Evolutionary conservation across 495 filamentous ascomycete genomes (phyloP).

Genomic region (Copromyces sp.): DNA sequence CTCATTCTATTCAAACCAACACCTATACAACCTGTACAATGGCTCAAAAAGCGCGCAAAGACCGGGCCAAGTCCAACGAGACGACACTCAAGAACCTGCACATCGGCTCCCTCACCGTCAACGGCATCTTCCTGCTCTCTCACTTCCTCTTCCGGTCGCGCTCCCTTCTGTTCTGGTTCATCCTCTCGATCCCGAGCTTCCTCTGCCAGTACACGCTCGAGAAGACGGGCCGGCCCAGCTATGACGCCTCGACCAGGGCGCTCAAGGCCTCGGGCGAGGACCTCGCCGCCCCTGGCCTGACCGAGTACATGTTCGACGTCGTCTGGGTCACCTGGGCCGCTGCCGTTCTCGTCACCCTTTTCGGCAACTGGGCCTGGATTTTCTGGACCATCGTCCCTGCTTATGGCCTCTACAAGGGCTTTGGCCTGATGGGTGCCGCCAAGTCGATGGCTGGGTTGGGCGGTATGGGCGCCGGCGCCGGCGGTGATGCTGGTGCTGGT

Average conservation of each 20-base stretch:
- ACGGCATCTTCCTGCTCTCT: slow-evolving; percentile 61
- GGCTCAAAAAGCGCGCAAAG: slow-evolving; percentile 91
- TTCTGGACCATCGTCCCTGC: slow-evolving; percentile 59
- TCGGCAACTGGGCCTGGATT: slow-evolving; percentile 72
- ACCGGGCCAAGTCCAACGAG: slow-evolving; percentile 72
- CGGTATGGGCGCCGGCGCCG: slow-evolving; percentile 22
- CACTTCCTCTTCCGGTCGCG: slow-evolving; percentile 58
- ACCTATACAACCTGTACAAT: no score
- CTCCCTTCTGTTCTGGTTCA: slow-evolving; percentile 58
- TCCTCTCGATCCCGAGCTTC: slow-evolving; percentile 64
- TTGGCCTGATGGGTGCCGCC: slow-evolving; percentile 53
- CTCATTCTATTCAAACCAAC: no score
- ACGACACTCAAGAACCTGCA: slow-evolving; percentile 68
- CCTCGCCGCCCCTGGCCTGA: slow-evolving; percentile 76
- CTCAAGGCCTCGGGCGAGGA: slow-evolving; percentile 76
- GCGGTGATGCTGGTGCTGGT: slow-evolving; percentile 13
- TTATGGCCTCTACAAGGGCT: slow-evolving; percentile 62
- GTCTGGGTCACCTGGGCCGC: slow-evolving; percentile 83
- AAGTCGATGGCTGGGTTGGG: slow-evolving; percentile 52
- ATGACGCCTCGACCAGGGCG: slow-evolving; percentile 49
- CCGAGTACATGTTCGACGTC: slow-evolving; percentile 96
- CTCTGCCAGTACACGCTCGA: slow-evolving; percentile 77
- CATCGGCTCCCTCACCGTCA: slow-evolving; percentile 56
- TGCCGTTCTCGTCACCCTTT: slow-evolving; percentile 50
- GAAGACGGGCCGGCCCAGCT: slow-evolving; percentile 66